A percentile compares a stretch with the other conserved stretches of the same genome.
Conservation (phyloP, 495 filamentous ascomycete genomes). For the Xylaria nigripes region DNA sequence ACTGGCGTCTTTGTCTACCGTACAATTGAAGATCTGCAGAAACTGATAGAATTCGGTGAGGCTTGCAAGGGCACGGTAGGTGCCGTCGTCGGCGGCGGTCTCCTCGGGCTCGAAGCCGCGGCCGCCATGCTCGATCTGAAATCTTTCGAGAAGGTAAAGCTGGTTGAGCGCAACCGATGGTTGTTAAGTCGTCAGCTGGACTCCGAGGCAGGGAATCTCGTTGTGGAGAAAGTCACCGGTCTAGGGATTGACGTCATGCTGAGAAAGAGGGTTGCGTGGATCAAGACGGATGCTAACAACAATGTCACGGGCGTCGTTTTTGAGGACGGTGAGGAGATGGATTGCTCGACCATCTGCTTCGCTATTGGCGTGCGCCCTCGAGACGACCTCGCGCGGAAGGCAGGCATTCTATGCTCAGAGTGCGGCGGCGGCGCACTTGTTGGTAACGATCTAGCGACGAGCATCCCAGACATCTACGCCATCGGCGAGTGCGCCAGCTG, state of each 20-base stretch:
- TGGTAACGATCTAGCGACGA: constrained; percentile 62
- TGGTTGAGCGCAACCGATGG: constrained; percentile 88
- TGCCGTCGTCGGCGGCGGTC: constrained; percentile 80
- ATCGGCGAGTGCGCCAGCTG: constrained; percentile 94
- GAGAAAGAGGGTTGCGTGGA: constrained; percentile 65
- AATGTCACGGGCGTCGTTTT: constrained; percentile 69
- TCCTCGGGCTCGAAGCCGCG: constrained; percentile 86
- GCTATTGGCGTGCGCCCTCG: constrained; percentile 83
- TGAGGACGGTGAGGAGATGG: constrained; percentile 72
- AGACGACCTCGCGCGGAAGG: constrained; percentile 66
- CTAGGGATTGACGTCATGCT: constrained; percentile 81
- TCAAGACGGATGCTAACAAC: constrained; percentile 56
- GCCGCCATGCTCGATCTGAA: constrained; percentile 91
- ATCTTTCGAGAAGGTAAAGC: constrained; percentile 65
- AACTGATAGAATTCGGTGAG: constrained; percentile 66
- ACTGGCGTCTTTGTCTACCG: constrained; percentile 92
- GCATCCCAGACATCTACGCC: constrained; percentile 68
- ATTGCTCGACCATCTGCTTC: constrained; percentile 83
- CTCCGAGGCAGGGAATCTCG: constrained; percentile 71
- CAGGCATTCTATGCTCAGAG: constrained; percentile 66
- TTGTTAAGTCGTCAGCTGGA: constrained; percentile 83
- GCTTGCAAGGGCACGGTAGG: constrained; percentile 60
- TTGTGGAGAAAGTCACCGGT: constrained; percentile 71
- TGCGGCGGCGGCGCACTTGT: constrained; percentile 75
- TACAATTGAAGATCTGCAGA: constrained; percentile 77